phyloP scores from a whole-genome alignment of 2,329 filamentous ascomycete genomes.

The Sarocladium strictum region DNA sequence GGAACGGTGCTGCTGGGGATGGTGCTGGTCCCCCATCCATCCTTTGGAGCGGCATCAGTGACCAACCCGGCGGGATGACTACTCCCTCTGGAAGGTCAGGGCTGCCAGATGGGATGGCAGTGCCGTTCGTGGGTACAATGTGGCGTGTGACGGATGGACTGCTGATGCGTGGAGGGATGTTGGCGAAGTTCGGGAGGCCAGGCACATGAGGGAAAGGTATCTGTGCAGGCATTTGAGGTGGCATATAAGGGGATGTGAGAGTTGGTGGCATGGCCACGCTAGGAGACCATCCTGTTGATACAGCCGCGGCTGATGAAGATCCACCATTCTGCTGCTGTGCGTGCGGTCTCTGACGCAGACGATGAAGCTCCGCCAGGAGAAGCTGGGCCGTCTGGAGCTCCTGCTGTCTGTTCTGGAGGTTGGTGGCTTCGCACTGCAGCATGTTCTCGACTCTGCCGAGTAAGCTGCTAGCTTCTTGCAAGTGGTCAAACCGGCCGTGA shows the following conservation, averaged over 20 bases:
- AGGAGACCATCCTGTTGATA: neutral
- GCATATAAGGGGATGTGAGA: neutral
- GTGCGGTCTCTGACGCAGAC: conserved; percentile 51
- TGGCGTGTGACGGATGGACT: conserved; percentile 42
- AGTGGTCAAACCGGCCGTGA: conserved; percentile 19
- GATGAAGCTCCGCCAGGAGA: conserved; percentile 60
- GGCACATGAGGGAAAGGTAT: conserved; percentile 1
- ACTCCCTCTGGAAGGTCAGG: conserved; percentile 57
- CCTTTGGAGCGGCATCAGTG: conserved; percentile 55
- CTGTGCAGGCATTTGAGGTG: neutral
- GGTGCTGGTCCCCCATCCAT: conserved; percentile 32
- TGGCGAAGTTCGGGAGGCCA: neutral
- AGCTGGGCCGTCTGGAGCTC: conserved; percentile 64
- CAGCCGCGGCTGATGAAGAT: neutral
- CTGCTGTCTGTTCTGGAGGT: conserved; percentile 56
- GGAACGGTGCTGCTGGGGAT: conserved; percentile 16
- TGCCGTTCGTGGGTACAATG: conserved; percentile 35
- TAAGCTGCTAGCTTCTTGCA: conserved; percentile 50
- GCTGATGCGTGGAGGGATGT: conserved; percentile 28
- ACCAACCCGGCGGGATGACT: conserved; percentile 60
- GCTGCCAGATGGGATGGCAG: conserved; percentile 53
- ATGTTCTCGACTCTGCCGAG: conserved; percentile 63
- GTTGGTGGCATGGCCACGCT: neutral
- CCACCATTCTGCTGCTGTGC: conserved; percentile 22
- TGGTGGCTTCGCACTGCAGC: conserved; percentile 60